These are phyloP conservation scores for Monosporascus sp. DNA, from an alignment of 2,329 filamentous ascomycete genomes.

Conservation along the genomic window DNA sequence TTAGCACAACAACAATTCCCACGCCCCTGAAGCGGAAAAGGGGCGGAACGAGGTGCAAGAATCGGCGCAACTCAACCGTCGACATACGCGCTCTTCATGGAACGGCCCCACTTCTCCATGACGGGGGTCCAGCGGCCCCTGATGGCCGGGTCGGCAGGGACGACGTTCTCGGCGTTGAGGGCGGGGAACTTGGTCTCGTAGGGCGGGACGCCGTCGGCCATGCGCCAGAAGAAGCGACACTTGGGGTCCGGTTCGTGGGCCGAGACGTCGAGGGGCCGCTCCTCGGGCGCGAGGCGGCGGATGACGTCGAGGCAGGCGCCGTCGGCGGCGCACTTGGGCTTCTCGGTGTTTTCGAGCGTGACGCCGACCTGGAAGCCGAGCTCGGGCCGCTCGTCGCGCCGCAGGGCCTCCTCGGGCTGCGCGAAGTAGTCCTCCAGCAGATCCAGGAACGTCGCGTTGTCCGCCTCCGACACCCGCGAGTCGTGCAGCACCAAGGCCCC, in stretches of 20 bases:
- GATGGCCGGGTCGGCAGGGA: slow-evolving; percentile 44
- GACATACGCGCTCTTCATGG: slow-evolving; percentile 56
- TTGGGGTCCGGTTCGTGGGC: slow-evolving; percentile 54
- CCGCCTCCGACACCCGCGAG: slow-evolving; percentile 48
- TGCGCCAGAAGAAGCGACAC: slow-evolving; percentile 59
- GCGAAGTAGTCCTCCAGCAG: slow-evolving; percentile 61
- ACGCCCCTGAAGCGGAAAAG: too few species aligned
- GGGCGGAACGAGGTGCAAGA: too few species aligned
- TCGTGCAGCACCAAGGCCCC: slow-evolving; percentile 56
- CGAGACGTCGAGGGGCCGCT: slow-evolving; percentile 53
- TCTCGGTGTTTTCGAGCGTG: slow-evolving; percentile 58
- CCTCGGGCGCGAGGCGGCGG: slow-evolving; percentile 43
- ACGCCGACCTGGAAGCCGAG: slow-evolving; percentile 57
- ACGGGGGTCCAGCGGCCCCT: slow-evolving; percentile 44
- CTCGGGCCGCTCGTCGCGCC: slow-evolving; percentile 49
- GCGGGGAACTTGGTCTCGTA: slow-evolving; percentile 50
- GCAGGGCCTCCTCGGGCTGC: slow-evolving; percentile 42
- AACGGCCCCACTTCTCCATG: slow-evolving; percentile 52
- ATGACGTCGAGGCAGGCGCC: slow-evolving; percentile 56
- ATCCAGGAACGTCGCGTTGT: slow-evolving; percentile 54
- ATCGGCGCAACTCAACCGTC: too few species aligned
- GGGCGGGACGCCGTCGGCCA: slow-evolving; percentile 45
- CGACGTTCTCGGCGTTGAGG: slow-evolving; percentile 50
- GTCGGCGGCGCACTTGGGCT: slow-evolving; percentile 58
- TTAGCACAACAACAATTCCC: too few species aligned